Evolutionary conservation across 108 stramenopile genomes (phyloP).

Genomic region (Cyclotella kingstonii): DNA sequence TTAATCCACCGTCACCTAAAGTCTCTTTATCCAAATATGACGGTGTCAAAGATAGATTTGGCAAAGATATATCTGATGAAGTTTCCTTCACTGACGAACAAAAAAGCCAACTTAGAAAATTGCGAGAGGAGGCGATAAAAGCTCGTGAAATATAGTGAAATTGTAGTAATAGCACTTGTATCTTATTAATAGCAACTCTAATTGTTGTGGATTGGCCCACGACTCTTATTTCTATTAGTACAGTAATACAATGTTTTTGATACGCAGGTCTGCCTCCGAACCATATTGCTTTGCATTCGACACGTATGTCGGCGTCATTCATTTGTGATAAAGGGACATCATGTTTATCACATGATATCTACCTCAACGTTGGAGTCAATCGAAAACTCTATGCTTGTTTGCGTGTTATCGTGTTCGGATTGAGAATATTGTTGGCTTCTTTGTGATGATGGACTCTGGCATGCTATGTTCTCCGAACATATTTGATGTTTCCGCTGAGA

Average conservation of each 20-base stretch:
- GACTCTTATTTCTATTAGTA: not conserved
- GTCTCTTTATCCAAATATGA: too few species aligned
- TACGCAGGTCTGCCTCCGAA: constrained; percentile 12
- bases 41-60: constrained; percentile 61
- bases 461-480: constrained; percentile 2
- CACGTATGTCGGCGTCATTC: constrained; percentile 26
- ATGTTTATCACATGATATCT: constrained; percentile 1
- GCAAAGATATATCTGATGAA: constrained; percentile 50
- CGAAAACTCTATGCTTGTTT: constrained; percentile 4
- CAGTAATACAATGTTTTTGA: not conserved
- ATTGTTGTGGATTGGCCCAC: not conserved
- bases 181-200: not conserved
- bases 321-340: constrained; percentile 24
- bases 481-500: constrained; percentile 6
- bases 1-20: constrained; percentile 29
- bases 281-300: constrained; percentile 42
- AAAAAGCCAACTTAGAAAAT: constrained; percentile 56
- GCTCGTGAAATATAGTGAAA: constrained; percentile 5
- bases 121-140: constrained; percentile 58
- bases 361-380: constrained; percentile 12
- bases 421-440: not conserved
- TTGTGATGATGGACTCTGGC: not conserved
- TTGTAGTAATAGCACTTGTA: not conserved
- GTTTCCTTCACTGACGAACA: constrained; percentile 68
- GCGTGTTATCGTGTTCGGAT: not conserved